Evolutionary conservation across 305 asterid genomes (phyloP), one percentile per base, ranked within the genome.

Genomic region (Solanum hybrid): DNA sequence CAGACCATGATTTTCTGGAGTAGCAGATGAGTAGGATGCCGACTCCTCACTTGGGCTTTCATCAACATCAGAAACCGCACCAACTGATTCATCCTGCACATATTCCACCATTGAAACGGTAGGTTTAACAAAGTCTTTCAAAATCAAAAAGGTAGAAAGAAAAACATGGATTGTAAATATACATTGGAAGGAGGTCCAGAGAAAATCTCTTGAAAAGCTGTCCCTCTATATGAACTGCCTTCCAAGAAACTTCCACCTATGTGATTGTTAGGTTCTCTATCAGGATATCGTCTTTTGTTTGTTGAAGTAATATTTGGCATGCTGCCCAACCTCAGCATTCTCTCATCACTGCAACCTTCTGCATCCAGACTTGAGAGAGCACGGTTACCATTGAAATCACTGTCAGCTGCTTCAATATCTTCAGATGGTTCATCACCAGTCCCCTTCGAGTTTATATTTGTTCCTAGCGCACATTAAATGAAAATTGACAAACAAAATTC

Each of bases 11-110:
- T 92, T 89, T 66, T 91, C 92, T 91, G 92, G 95, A 93, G 87
- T 76, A 89, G 89, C 93, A 92, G 95, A 94, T 60, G 95, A 92
- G 87, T 86, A 79, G 36, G 91, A 85, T 35, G 92, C 71, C 82
- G 94, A 91, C 85, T 91, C 91, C 91, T 90, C 92, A 32, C 89
- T 87, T 91, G 89, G 72, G 92, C 90, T 94, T 90, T 91, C 95
- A 75, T 89, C 93, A 89, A 90, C 92, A 87, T 94, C 94, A 56
- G 93, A 90, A 85, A 91, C 89, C 87, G 92, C 64, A 89, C 88
- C 91, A 90, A 87, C 90, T 5, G 93, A 91, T 85, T 91, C 94
- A 88, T 89, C 95, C 99, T 96, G 95, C 92, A 91, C 71, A 87
- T 92, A 76, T 91, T 92, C 80, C 90, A 91, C 90, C 90, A 64